Evolutionary conservation across 805 yeast species (phyloP).

Genomic region (Kazachstania martiniae): DNA sequence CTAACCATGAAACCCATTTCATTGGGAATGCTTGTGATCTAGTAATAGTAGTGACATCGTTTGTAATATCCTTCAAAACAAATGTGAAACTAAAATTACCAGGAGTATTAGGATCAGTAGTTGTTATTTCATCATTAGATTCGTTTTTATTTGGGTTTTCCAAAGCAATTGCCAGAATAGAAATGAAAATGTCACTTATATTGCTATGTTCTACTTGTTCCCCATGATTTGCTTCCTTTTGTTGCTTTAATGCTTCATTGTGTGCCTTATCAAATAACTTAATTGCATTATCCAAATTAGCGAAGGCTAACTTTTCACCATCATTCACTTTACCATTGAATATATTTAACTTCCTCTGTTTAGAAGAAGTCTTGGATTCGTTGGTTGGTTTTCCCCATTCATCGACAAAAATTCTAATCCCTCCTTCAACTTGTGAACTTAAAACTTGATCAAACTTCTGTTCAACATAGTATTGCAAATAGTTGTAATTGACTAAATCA

Average conservation of each 20-base stretch:
- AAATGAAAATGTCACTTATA: conserved; percentile 54
- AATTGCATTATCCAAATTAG: conserved; percentile 72
- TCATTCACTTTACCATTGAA: conserved; percentile 70
- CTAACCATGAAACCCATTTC: conserved; percentile 90
- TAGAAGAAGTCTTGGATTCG: not conserved
- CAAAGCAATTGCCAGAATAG: conserved; percentile 50
- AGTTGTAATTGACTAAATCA: conserved; percentile 47
- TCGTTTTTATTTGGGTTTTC: conserved; percentile 9
- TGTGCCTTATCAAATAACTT: conserved; percentile 30
- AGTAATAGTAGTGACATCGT: conserved; percentile 60
- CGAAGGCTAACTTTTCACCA: conserved; percentile 81
- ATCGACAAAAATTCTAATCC: conserved; percentile 49
- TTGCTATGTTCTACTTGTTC: conserved; percentile 13
- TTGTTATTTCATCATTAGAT: conserved; percentile 15
- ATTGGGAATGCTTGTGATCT: conserved; percentile 85
- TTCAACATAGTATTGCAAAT: conserved; percentile 31
- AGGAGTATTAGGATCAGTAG: conserved; percentile 30
- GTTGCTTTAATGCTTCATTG: conserved; percentile 21
- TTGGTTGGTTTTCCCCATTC: conserved; percentile 35
- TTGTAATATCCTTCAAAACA: conserved; percentile 66
- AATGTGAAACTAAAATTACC: conserved; percentile 66
- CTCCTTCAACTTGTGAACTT: conserved; percentile 66
- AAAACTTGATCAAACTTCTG: conserved; percentile 51
- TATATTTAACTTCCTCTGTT: conserved; percentile 44
- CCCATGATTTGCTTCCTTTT: conserved; percentile 9